A percentile compares a stretch with the other conserved stretches of the same genome.
phyloP scores from a whole-genome alignment of 805 yeast genomes.

The Ogataea angusta region DNA sequence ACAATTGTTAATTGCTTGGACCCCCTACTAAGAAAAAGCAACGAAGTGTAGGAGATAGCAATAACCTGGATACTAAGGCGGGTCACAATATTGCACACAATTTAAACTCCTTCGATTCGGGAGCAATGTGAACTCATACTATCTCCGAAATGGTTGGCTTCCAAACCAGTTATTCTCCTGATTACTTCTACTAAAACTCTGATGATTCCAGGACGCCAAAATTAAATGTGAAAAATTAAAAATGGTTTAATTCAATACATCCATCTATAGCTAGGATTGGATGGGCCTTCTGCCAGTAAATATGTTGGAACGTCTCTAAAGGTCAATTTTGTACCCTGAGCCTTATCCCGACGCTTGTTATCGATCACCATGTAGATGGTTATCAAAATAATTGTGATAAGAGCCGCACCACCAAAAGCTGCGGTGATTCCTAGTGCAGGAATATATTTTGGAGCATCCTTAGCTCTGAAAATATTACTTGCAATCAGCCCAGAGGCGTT shows the following conservation, averaged over 20 bases:
- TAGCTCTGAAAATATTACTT: constrained; percentile 46
- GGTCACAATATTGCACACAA: no score
- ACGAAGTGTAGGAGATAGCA: no score
- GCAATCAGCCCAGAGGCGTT: constrained; percentile 57
- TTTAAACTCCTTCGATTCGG: no score
- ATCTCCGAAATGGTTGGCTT: no score
- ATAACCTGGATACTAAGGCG: no score
- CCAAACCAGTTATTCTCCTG: no score
- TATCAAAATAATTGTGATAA: constrained; percentile 27
- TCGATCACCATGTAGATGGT: constrained; percentile 38
- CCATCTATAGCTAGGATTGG: constrained; percentile 45
- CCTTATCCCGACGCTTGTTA: constrained; percentile 38
- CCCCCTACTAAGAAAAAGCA: no score
- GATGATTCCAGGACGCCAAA: no score
- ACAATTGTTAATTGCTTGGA: no score
- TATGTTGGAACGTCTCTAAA: constrained; percentile 42
- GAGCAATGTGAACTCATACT: no score
- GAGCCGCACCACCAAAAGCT: constrained; percentile 44
- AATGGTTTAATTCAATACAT: constrained; percentile 24
- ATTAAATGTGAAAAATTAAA: no score
- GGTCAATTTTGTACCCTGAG: constrained; percentile 38
- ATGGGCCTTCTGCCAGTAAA: constrained; percentile 43
- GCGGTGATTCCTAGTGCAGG: constrained; percentile 51
- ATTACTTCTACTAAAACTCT: no score
- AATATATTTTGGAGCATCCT: constrained; percentile 50